phyloP scores from a whole-genome alignment of 2,329 filamentous ascomycete genomes.

The Nemania sp. region DNA sequence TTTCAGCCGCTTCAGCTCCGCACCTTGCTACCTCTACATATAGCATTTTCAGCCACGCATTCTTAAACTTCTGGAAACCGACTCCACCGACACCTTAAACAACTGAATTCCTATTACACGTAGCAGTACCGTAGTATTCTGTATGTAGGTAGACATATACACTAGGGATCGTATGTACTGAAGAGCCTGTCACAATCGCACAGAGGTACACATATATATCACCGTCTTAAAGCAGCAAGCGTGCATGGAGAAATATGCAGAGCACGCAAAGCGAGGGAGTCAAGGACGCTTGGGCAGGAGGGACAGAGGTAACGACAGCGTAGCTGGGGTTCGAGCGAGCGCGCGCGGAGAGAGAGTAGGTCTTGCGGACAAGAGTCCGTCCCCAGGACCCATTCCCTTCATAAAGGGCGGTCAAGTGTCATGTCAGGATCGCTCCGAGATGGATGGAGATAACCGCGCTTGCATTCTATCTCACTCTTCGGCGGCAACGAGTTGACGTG shows the following conservation, averaged over 20 bases:
- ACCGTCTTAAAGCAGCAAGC: conserved; percentile 32
- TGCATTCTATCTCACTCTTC: conserved; percentile 32
- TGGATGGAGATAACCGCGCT: conserved; percentile 16
- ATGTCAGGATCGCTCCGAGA: conserved; percentile 32
- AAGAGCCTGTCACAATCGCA: conserved; percentile 23
- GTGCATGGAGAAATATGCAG: conserved; percentile 31
- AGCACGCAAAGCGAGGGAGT: conserved; percentile 23
- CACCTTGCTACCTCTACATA: conserved; percentile 9
- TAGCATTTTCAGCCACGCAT: conserved; percentile 29
- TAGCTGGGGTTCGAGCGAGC: conserved; percentile 29
- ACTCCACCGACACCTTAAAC: conserved; percentile 2
- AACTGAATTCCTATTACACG: conserved; percentile 15
- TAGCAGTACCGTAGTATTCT: conserved; percentile 14
- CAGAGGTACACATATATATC: conserved; percentile 8
- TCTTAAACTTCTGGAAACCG: conserved; percentile 22
- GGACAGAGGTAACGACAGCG: conserved; percentile 19
- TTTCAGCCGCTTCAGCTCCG: conserved; percentile 41
- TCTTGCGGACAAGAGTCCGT: conserved; percentile 27
- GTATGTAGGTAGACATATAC: neutral
- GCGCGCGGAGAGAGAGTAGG: conserved; percentile 39
- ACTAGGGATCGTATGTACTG: neutral
- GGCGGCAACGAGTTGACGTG: conserved; percentile 43
- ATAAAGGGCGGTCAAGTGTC: conserved; percentile 46
- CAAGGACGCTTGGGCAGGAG: conserved; percentile 12
- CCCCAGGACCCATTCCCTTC: conserved; percentile 25